Evolutionary conservation across 2,329 filamentous ascomycete species (phyloP).

Genomic region (Ceratocystis smalleyi): DNA sequence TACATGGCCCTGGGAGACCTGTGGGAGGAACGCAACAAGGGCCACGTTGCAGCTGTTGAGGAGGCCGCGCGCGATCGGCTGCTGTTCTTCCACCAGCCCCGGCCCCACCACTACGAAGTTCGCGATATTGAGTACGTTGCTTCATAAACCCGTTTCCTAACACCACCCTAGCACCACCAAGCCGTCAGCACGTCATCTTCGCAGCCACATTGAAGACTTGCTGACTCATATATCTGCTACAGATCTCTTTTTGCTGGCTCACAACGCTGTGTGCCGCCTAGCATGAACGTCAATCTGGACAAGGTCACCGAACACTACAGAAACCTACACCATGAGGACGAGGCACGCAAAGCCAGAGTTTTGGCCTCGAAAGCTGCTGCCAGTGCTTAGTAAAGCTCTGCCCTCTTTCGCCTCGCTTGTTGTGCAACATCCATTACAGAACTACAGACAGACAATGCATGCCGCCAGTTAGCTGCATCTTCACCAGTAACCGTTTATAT

Average conservation of each 20-base stretch:
- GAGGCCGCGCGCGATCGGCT: slow-evolving; percentile 44
- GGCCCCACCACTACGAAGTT: slow-evolving; percentile 36
- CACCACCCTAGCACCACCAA: not conserved
- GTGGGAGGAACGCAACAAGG: slow-evolving; percentile 37
- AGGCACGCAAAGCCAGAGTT: slow-evolving; percentile 39
- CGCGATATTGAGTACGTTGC: slow-evolving; percentile 41
- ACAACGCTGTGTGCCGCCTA: slow-evolving; percentile 20
- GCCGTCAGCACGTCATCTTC: no score
- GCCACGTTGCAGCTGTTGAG: slow-evolving; percentile 37
- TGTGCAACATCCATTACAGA: not conserved
- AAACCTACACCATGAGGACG: slow-evolving; percentile 37
- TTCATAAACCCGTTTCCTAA: not conserved
- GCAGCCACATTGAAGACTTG: no score
- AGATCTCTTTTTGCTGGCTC: slow-evolving; percentile 42
- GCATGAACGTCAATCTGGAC: slow-evolving; percentile 32
- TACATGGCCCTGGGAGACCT: slow-evolving; percentile 31
- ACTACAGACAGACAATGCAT: not conserved
- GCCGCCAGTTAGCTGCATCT: not conserved
- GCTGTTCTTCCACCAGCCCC: slow-evolving; percentile 32
- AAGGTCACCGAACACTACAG: slow-evolving; percentile 42
- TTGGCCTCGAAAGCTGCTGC: slow-evolving; percentile 26
- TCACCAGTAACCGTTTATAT: not conserved
- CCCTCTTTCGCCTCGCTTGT: not conserved
- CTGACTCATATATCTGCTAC: slow-evolving; percentile 27
- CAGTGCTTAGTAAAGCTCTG: not conserved